Base-by-base conservation (phyloP, 106 monocot genomes). In the Dendrobium huoshanense region DNA sequence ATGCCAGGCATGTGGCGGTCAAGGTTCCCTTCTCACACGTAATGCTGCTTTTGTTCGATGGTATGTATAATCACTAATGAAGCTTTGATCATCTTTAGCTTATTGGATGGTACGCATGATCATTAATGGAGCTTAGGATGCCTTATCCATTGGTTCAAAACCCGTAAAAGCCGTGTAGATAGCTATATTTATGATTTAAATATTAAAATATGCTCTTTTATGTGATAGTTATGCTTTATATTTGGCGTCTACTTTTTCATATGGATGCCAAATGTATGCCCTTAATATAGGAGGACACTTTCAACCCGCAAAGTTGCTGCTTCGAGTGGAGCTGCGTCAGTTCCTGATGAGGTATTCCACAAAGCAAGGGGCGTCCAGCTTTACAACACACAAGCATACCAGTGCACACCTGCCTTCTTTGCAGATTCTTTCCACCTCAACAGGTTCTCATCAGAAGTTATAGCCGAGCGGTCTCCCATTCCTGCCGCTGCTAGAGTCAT, bases 341-440 rank as follows among this genome's bases (percentile, higher is more conserved):
- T 98, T 45, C 94, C 97, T 19, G 94, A 98, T 42, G 97, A 94
- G 75, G 90, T 98, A 18, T 94, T 98, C 83, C 92, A 98, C 79
- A 82, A 58, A 75, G 97, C 97, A 11, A 85, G 77, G 72, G 97
- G 97, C 4, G 88, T 94, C 65, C 92, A 94, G 75, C 85, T 98
- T 47, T 92, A 88, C 88, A 94, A 94, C 85, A 94, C 90, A n/a
- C 97, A 98, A 67, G 92, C 97, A 7, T 94, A 94, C 76, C 97
- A 98, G 54, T 98, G 97, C 77, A 84, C 83, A 2, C 97, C 97
- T 78, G 97, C 97, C 17, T 98, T 83, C 86, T 98, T 98, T 80
- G 94, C 97, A 0, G 97, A 94, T 54, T 98, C 94, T 1, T 92
- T 89, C 79, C 80, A 81, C 10, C 94, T 98, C 27, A 98, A 98